Evolutionary conservation across 495 filamentous ascomycete species (phyloP).

Genomic region (Bryoglossum gracile): DNA sequence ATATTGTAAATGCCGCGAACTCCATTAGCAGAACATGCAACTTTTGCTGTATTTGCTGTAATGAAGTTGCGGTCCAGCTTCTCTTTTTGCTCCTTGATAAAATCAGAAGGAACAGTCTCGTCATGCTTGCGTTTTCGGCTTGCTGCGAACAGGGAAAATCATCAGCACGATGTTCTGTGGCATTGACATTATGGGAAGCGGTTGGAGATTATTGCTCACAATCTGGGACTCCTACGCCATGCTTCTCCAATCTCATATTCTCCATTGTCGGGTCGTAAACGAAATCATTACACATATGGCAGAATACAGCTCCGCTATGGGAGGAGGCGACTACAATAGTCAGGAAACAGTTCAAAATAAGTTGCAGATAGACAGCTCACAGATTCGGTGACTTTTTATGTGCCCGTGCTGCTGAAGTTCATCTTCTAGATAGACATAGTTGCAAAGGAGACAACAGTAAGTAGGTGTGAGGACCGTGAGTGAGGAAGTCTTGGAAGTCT

Average conservation of each 20-base stretch:
- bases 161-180: no score
- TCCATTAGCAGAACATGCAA: constrained; percentile 63
- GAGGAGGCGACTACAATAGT: no score
- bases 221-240: constrained; percentile 46
- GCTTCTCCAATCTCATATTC: constrained; percentile 53
- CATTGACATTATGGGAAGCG: no score
- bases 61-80: constrained; percentile 55
- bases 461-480: constrained; percentile 49
- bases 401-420: constrained; percentile 50
- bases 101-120: constrained; percentile 43
- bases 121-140: constrained; percentile 58
- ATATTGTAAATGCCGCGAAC: constrained; percentile 90
- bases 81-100: constrained; percentile 48
- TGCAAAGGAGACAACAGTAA: no score
- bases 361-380: constrained; percentile 40
- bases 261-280: constrained; percentile 84
- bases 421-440: no score
- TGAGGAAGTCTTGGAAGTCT: constrained; percentile 40
- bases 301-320: constrained; percentile 74
- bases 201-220: no score
- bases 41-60: constrained; percentile 48
- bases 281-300: constrained; percentile 77
- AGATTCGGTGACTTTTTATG: constrained; percentile 55
- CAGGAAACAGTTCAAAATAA: no score
- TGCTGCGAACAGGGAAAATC: no score